Conservation (phyloP, 2,329 filamentous ascomycete species). For the Aspergillus floridensis region DNA sequence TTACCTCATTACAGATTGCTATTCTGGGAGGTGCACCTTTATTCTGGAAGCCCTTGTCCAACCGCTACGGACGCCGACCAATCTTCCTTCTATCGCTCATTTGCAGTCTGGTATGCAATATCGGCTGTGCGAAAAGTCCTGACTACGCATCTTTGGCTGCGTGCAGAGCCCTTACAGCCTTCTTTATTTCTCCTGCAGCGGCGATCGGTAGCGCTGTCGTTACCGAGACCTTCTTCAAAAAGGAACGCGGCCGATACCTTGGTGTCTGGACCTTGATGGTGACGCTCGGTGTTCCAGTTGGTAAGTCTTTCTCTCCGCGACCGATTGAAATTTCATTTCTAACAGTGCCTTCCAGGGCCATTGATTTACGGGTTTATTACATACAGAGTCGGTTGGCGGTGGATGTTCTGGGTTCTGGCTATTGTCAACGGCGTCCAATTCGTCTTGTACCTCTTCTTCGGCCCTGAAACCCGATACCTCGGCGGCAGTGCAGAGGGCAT, state of each 20-base stretch:
- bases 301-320: background rate
- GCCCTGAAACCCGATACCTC: slow-evolving; percentile 55
- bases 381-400: slow-evolving; percentile 53
- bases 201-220: slow-evolving; percentile 58
- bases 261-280: slow-evolving; percentile 57
- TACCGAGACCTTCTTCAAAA: slow-evolving; percentile 57
- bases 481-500: slow-evolving; percentile 23
- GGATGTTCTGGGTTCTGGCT: slow-evolving; percentile 59
- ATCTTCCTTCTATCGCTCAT: slow-evolving; percentile 55
- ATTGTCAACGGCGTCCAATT: slow-evolving; percentile 59
- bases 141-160: slow-evolving; percentile 51
- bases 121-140: slow-evolving; percentile 55
- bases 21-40: slow-evolving; percentile 54
- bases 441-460: slow-evolving; percentile 55
- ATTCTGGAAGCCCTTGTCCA: slow-evolving; percentile 57
- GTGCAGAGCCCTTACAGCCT: slow-evolving; percentile 49
- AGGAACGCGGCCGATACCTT: slow-evolving; percentile 55
- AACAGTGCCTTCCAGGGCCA: slow-evolving; percentile 37
- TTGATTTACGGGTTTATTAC: slow-evolving; percentile 47
- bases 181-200: slow-evolving; percentile 55
- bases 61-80: slow-evolving; percentile 54
- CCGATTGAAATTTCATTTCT: background rate
- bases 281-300: slow-evolving; percentile 51
- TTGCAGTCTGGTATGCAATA: slow-evolving; percentile 51
- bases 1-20: slow-evolving; percentile 56